A percentile compares a stretch with the other conserved stretches of the same genome.
Evolutionary conservation across 2,329 filamentous ascomycete genomes (phyloP).

Genomic region (Aspergillus japonicus): DNA sequence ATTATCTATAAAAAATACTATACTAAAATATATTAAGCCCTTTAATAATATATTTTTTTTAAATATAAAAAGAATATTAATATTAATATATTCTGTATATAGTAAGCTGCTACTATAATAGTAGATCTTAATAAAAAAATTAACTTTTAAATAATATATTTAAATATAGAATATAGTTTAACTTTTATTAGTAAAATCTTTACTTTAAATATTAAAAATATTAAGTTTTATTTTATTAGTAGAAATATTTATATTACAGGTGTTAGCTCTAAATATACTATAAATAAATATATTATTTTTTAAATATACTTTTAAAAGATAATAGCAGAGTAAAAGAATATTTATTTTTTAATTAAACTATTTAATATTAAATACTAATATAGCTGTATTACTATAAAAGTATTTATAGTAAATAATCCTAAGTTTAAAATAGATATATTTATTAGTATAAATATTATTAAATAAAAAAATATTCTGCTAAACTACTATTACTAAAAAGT

Average conservation of each 20-base stretch:
- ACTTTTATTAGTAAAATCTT: neutral
- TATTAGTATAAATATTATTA: neutral
- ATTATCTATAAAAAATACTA: neutral
- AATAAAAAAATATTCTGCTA: neutral
- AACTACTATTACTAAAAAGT: neutral
- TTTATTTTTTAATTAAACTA: neutral
- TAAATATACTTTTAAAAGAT: neutral
- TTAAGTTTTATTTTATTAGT: neutral
- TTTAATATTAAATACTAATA: neutral
- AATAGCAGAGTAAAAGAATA: neutral
- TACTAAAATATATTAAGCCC: neutral
- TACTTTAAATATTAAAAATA: neutral
- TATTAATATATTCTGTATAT: too few species aligned
- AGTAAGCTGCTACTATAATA: neutral
- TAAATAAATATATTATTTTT: neutral
- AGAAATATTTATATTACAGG: too few species aligned
- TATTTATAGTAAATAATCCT: neutral
- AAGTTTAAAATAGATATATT: neutral
- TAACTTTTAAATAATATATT: neutral
- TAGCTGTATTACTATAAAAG: neutral
- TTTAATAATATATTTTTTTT: neutral
- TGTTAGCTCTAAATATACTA: neutral
- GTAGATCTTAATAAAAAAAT: neutral
- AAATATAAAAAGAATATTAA: neutral
- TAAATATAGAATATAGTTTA: neutral